Conservation (phyloP, 2,329 filamentous ascomycete species). For the Pyrenophora tritici-repentis region DNA sequence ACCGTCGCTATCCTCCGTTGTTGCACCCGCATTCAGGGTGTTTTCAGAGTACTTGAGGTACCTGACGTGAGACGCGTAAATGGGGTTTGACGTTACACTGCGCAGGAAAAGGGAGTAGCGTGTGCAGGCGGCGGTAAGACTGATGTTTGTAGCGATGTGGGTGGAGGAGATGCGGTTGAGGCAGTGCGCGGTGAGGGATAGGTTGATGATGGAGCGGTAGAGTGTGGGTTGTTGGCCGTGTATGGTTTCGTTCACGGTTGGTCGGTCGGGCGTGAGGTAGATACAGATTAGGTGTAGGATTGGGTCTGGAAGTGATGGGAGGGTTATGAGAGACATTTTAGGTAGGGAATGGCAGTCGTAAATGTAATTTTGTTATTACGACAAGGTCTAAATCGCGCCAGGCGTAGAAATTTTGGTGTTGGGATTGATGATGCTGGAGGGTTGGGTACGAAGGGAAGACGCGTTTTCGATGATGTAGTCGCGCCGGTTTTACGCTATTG, state of each 20-base stretch:
- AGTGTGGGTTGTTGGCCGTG: conserved; percentile 7
- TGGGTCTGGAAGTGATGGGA: conserved; percentile 8
- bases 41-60: conserved; percentile 5
- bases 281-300: conserved; percentile 11
- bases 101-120: conserved; percentile 11
- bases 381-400: not conserved
- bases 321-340: not conserved
- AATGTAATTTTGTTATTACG: not conserved
- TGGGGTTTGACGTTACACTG: conserved; percentile 1
- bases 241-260: conserved; percentile 7
- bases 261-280: conserved; percentile 8
- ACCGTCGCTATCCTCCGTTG: not conserved
- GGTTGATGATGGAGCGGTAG: conserved; percentile 11
- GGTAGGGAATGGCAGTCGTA: too few species aligned
- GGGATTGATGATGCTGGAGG: conserved; percentile 1
- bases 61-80: conserved; percentile 8
- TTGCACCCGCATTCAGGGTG: not conserved
- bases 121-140: not conserved
- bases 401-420: not conserved
- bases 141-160: conserved; percentile 11
- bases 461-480: conserved; percentile 16
- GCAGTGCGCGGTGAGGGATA: conserved; percentile 8
- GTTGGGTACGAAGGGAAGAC: not conserved
- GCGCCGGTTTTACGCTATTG: conserved; percentile 11
- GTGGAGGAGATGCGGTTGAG: conserved; percentile 10